These are phyloP conservation scores for Tanacetum coccineum DNA, from an alignment of 129 eudicot genomes.

Conservation along the genomic window DNA sequence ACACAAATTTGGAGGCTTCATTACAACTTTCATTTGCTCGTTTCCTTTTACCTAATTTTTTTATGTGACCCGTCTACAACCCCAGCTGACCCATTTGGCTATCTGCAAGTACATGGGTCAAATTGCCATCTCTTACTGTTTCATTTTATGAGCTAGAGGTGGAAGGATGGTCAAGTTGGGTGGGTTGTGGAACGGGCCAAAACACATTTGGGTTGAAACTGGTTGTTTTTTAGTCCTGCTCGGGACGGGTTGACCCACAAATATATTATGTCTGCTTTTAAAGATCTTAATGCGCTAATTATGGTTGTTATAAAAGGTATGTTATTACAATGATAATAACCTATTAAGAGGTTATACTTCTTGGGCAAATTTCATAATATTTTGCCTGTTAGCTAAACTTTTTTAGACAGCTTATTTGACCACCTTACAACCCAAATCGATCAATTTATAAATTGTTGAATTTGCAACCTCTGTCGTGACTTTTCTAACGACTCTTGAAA, in stretches of 20 bases:
- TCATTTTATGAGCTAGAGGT: background rate
- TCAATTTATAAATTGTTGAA: background rate
- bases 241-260: background rate
- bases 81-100: no score
- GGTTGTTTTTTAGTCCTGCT: background rate
- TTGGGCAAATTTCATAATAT: background rate
- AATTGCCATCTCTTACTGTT: no score
- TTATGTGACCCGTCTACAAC: no score
- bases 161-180: background rate
- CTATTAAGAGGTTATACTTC: background rate
- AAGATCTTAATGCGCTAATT: no score
- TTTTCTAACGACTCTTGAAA: constrained; percentile 10
- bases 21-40: no score
- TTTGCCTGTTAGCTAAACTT: background rate
- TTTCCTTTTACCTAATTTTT: no score
- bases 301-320: background rate
- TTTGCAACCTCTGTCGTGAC: background rate
- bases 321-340: background rate
- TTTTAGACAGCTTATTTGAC: background rate
- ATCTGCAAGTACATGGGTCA: no score
- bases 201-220: background rate
- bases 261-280: no score
- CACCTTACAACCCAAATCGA: background rate
- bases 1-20: no score
- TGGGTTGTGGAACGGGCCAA: background rate